These are phyloP conservation scores for Neurospora sp. DNA, from an alignment of 2,329 filamentous ascomycete genomes.

Conservation along the genomic window DNA sequence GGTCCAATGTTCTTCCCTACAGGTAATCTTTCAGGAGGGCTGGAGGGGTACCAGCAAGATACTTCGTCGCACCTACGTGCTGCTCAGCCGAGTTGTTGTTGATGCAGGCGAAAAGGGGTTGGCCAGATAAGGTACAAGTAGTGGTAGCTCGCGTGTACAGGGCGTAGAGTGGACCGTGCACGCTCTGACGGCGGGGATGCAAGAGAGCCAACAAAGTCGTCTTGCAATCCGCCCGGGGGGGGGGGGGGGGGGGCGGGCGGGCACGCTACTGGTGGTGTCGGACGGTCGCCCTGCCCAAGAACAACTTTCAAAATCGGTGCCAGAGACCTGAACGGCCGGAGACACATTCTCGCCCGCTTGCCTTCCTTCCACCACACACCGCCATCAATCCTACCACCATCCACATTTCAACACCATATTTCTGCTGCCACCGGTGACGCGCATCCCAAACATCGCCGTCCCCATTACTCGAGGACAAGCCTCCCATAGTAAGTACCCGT, in stretches of 20 bases:
- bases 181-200: not conserved
- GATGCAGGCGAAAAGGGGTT: not conserved
- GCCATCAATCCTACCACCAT: slow-evolving; percentile 18
- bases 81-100: not conserved
- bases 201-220: not conserved
- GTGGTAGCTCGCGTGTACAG: not conserved
- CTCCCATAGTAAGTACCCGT: slow-evolving; percentile 15
- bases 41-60: not conserved
- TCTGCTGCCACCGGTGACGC: slow-evolving; percentile 7
- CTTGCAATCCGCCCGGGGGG: not conserved
- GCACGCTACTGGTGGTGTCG: not conserved
- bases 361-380: slow-evolving; percentile 17
- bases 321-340: slow-evolving; percentile 10
- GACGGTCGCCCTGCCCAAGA: slow-evolving; percentile 15
- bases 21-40: not conserved
- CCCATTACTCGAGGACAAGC: slow-evolving; percentile 1
- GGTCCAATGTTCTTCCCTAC: not conserved
- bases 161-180: not conserved
- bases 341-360: slow-evolving; percentile 4
- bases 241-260: not conserved
- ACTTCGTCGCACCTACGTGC: not conserved
- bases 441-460: slow-evolving; percentile 6
- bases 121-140: not conserved
- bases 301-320: slow-evolving; percentile 22
- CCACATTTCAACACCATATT: slow-evolving; percentile 14